Base-by-base conservation (phyloP, 1,139 yeast genomes). In the Sugiyamaella novakii region DNA sequence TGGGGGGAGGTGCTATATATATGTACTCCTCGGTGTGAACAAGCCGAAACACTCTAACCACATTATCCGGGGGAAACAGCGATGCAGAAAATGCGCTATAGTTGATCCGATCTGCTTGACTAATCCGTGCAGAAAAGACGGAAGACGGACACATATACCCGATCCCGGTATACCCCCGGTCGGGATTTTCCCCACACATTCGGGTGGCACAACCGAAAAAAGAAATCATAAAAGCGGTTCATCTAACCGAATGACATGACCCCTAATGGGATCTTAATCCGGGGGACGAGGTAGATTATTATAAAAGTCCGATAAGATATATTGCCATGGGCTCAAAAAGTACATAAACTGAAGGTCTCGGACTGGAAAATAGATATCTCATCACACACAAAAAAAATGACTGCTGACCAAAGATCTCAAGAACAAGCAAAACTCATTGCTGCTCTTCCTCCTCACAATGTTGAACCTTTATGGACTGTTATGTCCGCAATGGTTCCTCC, bases 401-500 rank as follows among this genome's bases (percentile, higher is more conserved):
- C 41, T 19, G 22, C 41, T 5, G 15, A 12, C 29, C 25, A 37
- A 22, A 19, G 41, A 11, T 19, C 41, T 3, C 30, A 21, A 19
- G 19, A 37, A 21, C 41, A 37, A 21, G 22, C 41, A 21, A 37
- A 37, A 21, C 15, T 37, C 2, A 37, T 37, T 21, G 41, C 18
- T 21, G 18, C 41, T 11, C 41, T 39, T 14, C 43, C 43, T 22
- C 54, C 59, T 27, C 49, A 55, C 35, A 55, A 59, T 45, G 63
- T 59, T 14, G 62, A 60, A 41, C 63, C 64, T 5, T 52, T 61
- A 25, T 61, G 64, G 64, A 48, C 61, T 2, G 63, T 61, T 17
- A 60, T 61, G 64, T 52, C 61, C 7, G 58, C 59, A 4, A 51
- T 61, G 63, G 64, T 61, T 11, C 64, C 64, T 6, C 64, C 63